These are phyloP conservation scores for Microbotryum silenes-acaulis DNA, from an alignment of 1,284 basidiomycete genomes.

Conservation along the genomic window DNA sequence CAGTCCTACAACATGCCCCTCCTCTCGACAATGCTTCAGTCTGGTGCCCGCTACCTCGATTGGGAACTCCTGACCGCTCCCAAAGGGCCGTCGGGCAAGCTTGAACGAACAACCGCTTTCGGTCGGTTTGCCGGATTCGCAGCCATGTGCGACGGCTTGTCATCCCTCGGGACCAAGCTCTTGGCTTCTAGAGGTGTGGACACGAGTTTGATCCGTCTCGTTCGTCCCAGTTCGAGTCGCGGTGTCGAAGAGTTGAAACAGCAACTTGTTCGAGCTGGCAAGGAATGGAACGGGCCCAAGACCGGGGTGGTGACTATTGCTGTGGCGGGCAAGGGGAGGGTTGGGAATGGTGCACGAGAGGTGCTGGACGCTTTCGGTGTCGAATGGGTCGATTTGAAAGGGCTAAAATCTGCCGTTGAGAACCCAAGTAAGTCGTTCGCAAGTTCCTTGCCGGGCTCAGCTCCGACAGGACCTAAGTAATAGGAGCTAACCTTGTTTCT, in stretches of 20 bases:
- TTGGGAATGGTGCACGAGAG: constrained; percentile 63
- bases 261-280: constrained; percentile 55
- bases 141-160: constrained; percentile 71
- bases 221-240: too few relatives aligned
- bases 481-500: neutral
- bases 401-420: constrained; percentile 53
- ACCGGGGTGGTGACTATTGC: constrained; percentile 61
- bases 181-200: constrained; percentile 63
- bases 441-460: too few relatives aligned
- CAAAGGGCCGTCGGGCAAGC: constrained; percentile 41
- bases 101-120: constrained; percentile 74
- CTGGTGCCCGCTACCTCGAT: constrained; percentile 59
- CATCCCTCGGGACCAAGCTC: constrained; percentile 66
- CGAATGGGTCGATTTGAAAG: constrained; percentile 51
- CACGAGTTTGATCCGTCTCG: neutral
- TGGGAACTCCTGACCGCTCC: constrained; percentile 67
- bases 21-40: constrained; percentile 53
- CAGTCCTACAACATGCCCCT: constrained; percentile 76
- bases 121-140: constrained; percentile 83
- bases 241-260: constrained; percentile 54
- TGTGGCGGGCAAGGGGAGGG: constrained; percentile 60
- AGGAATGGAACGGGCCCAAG: constrained; percentile 18
- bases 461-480: too few relatives aligned
- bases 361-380: constrained; percentile 65
- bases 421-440: constrained; percentile 46